Base-by-base conservation (phyloP, 2,329 filamentous ascomycete genomes). In the Cytospora piceae region DNA sequence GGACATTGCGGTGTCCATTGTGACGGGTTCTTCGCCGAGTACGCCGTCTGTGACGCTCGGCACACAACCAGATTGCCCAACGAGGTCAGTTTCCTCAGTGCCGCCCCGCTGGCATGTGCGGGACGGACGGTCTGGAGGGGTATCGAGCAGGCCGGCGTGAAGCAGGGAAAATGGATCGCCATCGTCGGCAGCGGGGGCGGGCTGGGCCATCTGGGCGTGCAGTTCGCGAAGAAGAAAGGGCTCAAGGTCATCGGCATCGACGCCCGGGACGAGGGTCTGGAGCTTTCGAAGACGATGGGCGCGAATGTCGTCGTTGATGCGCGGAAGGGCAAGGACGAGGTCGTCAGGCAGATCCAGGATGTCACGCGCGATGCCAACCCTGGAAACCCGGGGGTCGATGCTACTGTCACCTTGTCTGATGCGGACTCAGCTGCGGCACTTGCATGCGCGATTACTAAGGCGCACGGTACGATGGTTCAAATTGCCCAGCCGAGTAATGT, bases 11-110 rank as follows among this genome's bases (percentile, higher is more conserved):
- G 85, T 15, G 79, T 87, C 2, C 77, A 76, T 4, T 72, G 76
- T 9, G 76, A 88, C 66, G 87, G 86, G 0, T 83, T 78, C 61
- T 85, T 88, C 63, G 85, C 84, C 0, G 83, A 87, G 66, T 88
- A 85, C 70, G 81, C 82, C 29, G 70, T 80, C 49, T 80, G 80
- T 8, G 85, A 88, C 71, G 74, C 76, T 3, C 73, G 82, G 37
- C 78, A 74, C 56, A 78, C 79, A 6, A 83, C 79, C 3, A 73
- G 72, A 5, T 72, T 87, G 60, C 84, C 85, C 1, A 77, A 83
- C 37, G 74, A 74, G 8, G 75, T 88, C 15, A 77, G 76, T 2
- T 81, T 87, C 58, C 70, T 79, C 61, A 79, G 77, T 20, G 85
- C 85, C 17, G 85, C 84, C 55, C 85, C 85, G 5, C 74, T 88